Conservation (phyloP, 805 yeast species). For the Metschnikowia lachancei region DNA sequence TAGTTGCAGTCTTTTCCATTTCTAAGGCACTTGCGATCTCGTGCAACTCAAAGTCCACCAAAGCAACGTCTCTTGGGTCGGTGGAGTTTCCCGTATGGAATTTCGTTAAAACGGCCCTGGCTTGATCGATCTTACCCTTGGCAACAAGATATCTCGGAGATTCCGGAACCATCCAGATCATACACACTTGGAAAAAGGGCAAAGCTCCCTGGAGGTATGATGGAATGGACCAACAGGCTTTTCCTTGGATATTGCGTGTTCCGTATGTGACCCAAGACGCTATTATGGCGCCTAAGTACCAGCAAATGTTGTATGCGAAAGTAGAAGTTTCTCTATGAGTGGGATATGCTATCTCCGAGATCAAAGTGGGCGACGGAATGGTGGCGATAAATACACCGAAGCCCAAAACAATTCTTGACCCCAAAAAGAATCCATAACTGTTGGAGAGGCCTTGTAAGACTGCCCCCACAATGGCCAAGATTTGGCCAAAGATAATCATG, state of each 20-base stretch:
- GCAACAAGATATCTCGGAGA: constrained; percentile 47
- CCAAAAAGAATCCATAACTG: constrained; percentile 37
- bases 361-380: constrained; percentile 47
- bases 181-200: constrained; percentile 40
- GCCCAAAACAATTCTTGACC: constrained; percentile 48
- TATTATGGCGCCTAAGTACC: constrained; percentile 54
- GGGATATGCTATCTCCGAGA: constrained; percentile 52
- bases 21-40: constrained; percentile 31
- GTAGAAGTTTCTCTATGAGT: constrained; percentile 29
- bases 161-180: constrained; percentile 40
- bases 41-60: constrained; percentile 25
- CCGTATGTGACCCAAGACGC: constrained; percentile 55
- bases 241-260: constrained; percentile 27
- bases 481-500: constrained; percentile 29
- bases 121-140: constrained; percentile 43
- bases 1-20: constrained; percentile 35
- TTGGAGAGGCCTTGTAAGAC: constrained; percentile 38
- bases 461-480: constrained; percentile 32
- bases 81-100: constrained; percentile 41
- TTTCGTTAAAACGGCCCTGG: constrained; percentile 39
- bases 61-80: constrained; percentile 20
- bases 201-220: constrained; percentile 48
- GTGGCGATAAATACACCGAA: constrained; percentile 42
- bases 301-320: constrained; percentile 48
- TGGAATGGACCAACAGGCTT: constrained; percentile 53